phyloP scores from a whole-genome alignment of 768 basidiomycete genomes.

The Xanthoconium stramineum region DNA sequence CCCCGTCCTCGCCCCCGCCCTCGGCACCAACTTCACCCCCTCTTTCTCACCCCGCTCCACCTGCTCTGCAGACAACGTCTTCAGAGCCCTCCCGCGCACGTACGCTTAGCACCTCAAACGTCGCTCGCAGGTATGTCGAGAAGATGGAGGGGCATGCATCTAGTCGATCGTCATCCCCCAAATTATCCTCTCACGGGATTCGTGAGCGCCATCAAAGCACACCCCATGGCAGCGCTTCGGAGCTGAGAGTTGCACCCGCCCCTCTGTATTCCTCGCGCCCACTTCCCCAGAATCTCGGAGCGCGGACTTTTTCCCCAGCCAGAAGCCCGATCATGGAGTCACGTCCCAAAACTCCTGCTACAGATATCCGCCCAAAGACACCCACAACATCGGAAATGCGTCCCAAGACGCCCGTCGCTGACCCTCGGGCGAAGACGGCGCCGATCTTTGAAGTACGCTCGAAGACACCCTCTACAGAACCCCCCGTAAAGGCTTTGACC shows the following conservation, averaged over 20 bases:
- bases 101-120: constrained; percentile 35
- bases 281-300: constrained; percentile 20
- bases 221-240: constrained; percentile 28
- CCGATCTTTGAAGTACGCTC: constrained; percentile 14
- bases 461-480: constrained; percentile 18
- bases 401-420: constrained; percentile 21
- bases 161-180: constrained; percentile 33
- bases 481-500: constrained; percentile 8
- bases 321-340: constrained; percentile 14
- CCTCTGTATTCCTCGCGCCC: constrained; percentile 15
- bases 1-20: constrained; percentile 6
- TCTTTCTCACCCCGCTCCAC: background rate
- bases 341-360: constrained; percentile 19
- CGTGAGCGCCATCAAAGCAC: constrained; percentile 54
- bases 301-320: constrained; percentile 7
- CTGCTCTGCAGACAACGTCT: constrained; percentile 3
- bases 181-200: constrained; percentile 20
- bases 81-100: constrained; percentile 26
- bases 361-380: constrained; percentile 22
- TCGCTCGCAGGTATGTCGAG: constrained; percentile 34
- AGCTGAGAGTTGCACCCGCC: constrained; percentile 14
- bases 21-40: constrained; percentile 3
- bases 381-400: constrained; percentile 15
- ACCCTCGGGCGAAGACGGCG: constrained; percentile 11
- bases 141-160: constrained; percentile 37